Evolutionary conservation across 2,329 filamentous ascomycete genomes (phyloP).

Genomic region (Talaromyces sp.): DNA sequence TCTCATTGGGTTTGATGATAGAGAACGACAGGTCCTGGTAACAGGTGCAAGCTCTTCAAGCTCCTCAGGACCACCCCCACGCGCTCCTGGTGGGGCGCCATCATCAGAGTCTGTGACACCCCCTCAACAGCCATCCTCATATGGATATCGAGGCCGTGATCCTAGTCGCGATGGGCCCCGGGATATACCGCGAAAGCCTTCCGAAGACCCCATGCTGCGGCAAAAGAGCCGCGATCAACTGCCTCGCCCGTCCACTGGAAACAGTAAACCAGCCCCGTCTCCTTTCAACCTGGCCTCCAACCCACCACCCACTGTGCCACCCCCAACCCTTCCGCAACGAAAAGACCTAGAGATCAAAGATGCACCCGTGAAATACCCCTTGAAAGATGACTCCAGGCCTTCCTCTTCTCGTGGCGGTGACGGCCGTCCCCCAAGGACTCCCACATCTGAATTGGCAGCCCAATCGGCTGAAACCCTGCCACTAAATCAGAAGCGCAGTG

Average conservation of each 20-base stretch:
- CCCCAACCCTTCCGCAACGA: slow-evolving; percentile 25
- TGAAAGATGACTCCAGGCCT: slow-evolving; percentile 21
- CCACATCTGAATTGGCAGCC: slow-evolving; percentile 3
- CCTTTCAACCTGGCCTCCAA: slow-evolving; percentile 31
- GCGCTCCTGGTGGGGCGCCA: slow-evolving; percentile 25
- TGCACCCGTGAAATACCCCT: neutral
- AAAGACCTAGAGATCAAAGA: slow-evolving; percentile 31
- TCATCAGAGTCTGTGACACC: slow-evolving; percentile 27
- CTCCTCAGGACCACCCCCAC: slow-evolving; percentile 27
- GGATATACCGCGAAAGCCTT: slow-evolving; percentile 34
- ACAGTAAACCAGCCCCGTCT: slow-evolving; percentile 35
- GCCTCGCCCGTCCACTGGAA: slow-evolving; percentile 39
- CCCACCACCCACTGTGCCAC: slow-evolving; percentile 31
- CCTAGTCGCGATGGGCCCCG: slow-evolving; percentile 42
- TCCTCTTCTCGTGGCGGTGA: slow-evolving; percentile 34
- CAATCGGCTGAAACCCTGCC: slow-evolving; percentile 6
- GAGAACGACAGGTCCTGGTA: slow-evolving; percentile 74
- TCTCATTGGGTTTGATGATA: slow-evolving; percentile 78
- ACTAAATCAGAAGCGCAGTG: slow-evolving; percentile 20
- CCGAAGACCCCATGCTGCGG: slow-evolving; percentile 42
- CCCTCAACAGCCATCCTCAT: slow-evolving; percentile 29
- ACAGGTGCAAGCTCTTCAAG: slow-evolving; percentile 52
- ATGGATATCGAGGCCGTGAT: slow-evolving; percentile 33
- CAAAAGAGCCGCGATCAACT: slow-evolving; percentile 47
- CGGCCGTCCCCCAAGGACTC: slow-evolving; percentile 13